phyloP scores from a whole-genome alignment of 2,329 filamentous ascomycete species.

The Colletotrichum sp. region DNA sequence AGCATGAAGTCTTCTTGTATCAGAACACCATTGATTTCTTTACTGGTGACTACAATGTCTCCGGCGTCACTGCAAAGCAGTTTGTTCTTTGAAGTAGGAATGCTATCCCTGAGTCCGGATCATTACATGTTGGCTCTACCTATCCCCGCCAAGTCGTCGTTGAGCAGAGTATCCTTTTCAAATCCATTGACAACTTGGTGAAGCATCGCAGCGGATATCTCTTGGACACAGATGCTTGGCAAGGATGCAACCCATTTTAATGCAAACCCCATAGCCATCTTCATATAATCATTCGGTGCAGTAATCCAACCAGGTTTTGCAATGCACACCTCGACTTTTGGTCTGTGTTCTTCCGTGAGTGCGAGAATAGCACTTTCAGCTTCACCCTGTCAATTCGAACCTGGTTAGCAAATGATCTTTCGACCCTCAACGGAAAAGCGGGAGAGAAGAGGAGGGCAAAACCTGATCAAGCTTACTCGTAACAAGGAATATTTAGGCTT shows the following conservation, averaged over 20 bases:
- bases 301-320: constrained; percentile 50
- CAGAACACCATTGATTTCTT: not conserved
- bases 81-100: not conserved
- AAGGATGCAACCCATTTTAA: constrained; percentile 29
- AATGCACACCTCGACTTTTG: constrained; percentile 40
- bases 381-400: constrained; percentile 41
- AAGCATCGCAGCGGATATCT: constrained; percentile 48
- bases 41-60: not conserved
- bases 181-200: constrained; percentile 50
- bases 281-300: not conserved
- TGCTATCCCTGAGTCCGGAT: not conserved
- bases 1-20: not conserved
- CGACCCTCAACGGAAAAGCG: not conserved
- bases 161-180: constrained; percentile 48
- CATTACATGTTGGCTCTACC: not conserved
- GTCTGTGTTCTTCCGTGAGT: constrained; percentile 42
- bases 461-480: constrained; percentile 7
- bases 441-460: not conserved
- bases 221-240: constrained; percentile 36
- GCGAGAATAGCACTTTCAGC: constrained; percentile 27
- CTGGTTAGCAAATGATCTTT: not conserved
- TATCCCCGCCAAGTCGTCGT: constrained; percentile 36
- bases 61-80: not conserved
- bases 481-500: constrained; percentile 47
- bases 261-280: constrained; percentile 24